Conservation (phyloP, 345 rosid species). For the Linum tenue region DNA sequence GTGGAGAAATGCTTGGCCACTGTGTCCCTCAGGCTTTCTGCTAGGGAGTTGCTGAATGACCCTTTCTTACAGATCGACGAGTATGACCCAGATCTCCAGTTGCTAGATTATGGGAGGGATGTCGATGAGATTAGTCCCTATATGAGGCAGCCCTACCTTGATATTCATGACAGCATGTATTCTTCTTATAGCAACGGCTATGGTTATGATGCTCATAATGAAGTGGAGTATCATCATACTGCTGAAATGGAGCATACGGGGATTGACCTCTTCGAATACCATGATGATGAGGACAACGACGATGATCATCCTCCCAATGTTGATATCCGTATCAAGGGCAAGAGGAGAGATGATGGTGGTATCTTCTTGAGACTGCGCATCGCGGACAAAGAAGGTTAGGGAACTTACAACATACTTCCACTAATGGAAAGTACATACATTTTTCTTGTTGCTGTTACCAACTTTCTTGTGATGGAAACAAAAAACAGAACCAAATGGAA, state of each 20-base stretch:
- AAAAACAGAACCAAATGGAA: no score
- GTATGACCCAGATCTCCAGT: slow-evolving; percentile 44
- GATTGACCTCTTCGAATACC: slow-evolving; percentile 64
- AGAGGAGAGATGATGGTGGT: slow-evolving; percentile 53
- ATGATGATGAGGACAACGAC: slow-evolving; percentile 54
- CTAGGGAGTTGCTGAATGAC: slow-evolving; percentile 71
- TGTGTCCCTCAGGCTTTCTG: slow-evolving; percentile 73
- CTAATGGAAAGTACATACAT: no score
- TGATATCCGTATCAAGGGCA: slow-evolving; percentile 77
- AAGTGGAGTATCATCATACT: slow-evolving; percentile 40
- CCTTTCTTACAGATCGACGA: slow-evolving; percentile 63
- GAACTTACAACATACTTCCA: neutral
- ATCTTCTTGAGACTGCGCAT: slow-evolving; percentile 66
- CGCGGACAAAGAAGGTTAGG: slow-evolving; percentile 75
- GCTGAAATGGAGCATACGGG: slow-evolving; percentile 46
- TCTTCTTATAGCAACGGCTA: slow-evolving; percentile 31
- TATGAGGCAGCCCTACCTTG: slow-evolving; percentile 42
- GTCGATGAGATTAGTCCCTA: slow-evolving; percentile 38
- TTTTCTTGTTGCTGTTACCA: neutral
- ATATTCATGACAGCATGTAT: slow-evolving; percentile 27
- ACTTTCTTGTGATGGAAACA: neutral
- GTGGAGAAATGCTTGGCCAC: slow-evolving; percentile 89
- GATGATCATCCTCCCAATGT: slow-evolving; percentile 48
- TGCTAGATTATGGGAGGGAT: slow-evolving; percentile 34
- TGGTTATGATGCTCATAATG: slow-evolving; percentile 27